Evolutionary conservation across 805 yeast species (phyloP).

Genomic region (Candida suzukii): DNA sequence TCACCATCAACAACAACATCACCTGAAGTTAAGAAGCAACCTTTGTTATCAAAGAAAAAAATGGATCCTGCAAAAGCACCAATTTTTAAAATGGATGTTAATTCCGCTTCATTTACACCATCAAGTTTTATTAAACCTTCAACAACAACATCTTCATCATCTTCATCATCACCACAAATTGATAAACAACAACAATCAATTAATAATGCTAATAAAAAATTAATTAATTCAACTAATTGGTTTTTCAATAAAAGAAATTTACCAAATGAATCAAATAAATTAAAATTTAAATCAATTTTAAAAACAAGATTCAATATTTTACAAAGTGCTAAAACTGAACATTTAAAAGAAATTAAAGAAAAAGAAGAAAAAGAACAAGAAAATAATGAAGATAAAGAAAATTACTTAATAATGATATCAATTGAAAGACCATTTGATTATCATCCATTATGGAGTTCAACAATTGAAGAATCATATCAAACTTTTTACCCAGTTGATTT

Average conservation of each 20-base stretch:
- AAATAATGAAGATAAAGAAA: slow-evolving; percentile 7
- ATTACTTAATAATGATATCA: slow-evolving; percentile 17
- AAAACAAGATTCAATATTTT: slow-evolving; percentile 42
- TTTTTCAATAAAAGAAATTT: not conserved
- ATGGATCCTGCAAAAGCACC: slow-evolving; percentile 48
- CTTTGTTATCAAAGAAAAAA: slow-evolving; percentile 31
- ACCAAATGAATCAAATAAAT: not conserved
- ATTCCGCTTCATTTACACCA: slow-evolving; percentile 62
- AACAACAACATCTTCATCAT: slow-evolving; percentile 1
- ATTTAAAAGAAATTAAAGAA: slow-evolving; percentile 11
- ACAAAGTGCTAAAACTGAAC: slow-evolving; percentile 34
- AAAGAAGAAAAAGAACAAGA: slow-evolving; percentile 9
- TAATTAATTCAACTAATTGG: not conserved
- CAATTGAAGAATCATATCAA: slow-evolving; percentile 42
- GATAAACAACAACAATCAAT: too few relatives aligned
- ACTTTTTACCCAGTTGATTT: slow-evolving; percentile 38
- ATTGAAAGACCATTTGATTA: slow-evolving; percentile 64
- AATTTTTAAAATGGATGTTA: slow-evolving; percentile 63
- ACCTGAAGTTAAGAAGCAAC: not conserved
- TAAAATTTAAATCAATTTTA: not conserved
- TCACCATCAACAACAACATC: slow-evolving; percentile 3
- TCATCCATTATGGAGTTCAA: slow-evolving; percentile 71
- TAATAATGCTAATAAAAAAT: slow-evolving; percentile 1
- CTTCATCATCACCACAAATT: slow-evolving; percentile 1
- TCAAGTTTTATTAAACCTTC: slow-evolving; percentile 16